Evolutionary conservation across 495 filamentous ascomycete species (phyloP), one percentile per base, ranked within the genome.

Genomic region (Aspergillus egyptiacus): DNA sequence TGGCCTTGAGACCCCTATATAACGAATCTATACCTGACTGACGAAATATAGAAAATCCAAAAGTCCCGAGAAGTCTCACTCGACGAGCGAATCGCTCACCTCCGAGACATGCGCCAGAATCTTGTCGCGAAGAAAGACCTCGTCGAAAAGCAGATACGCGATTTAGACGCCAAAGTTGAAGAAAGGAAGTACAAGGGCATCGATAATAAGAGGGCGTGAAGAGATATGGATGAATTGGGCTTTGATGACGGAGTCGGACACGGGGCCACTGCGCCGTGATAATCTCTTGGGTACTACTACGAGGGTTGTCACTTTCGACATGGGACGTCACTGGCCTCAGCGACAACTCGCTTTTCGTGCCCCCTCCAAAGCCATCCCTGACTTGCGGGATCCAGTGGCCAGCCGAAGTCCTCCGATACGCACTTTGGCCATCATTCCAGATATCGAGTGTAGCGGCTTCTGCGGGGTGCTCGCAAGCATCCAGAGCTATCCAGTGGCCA

Each of bases 101-200:
- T 86, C 6, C 74, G 77, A 47, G 52, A 50, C 27, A 65, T 68
- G 48, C 73, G 76, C 18, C 60, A 69, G 4, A 68, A 66, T 25
- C 54, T 84, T 14, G 55, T 76, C 3, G 56, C 62, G 5, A 79
- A 78, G 57, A 78, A 70, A 59, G 59, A 63, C 10, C 71, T 70
- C 30, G 57, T 85, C 30, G 77, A 84, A 58, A 70, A 62, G 36
- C 83, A 84, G 63, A 74, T 85, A 22, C 64, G 60, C 2, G 68
- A 77, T 32, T 25, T 82, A 28, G 74, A 80, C 46, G 59, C 61
- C 11, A 69, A 66, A 40, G 63, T 74, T 38, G 60, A 67, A 40
- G 66, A 67, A 39, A 67, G 65, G 54, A 61, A 65, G 47, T 54
- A 62, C 40, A 66, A 65, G 37, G 56, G 50, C 15, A 27, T 62